Percentiles rank a stretch among this genome's conserved stretches.
These are phyloP conservation scores for Termitomyces sp. DNA, from an alignment of 768 basidiomycete species.

Conservation along the genomic window DNA sequence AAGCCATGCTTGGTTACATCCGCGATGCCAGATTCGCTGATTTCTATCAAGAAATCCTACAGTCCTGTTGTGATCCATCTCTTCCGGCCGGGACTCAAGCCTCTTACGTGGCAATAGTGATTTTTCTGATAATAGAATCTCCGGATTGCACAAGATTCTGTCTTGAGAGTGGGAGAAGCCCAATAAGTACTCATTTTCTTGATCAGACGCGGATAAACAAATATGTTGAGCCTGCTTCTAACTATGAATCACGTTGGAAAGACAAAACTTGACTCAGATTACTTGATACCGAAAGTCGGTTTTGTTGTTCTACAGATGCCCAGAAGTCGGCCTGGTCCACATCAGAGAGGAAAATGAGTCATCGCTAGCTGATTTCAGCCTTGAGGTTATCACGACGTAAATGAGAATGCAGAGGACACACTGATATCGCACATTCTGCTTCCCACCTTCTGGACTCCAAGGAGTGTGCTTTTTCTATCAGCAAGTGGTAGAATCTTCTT, in stretches of 20 bases:
- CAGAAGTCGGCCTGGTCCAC: slow-evolving; percentile 46
- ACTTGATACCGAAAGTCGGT: slow-evolving; percentile 43
- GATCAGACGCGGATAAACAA: neutral
- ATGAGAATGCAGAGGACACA: slow-evolving; percentile 5
- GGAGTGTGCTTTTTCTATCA: slow-evolving; percentile 26
- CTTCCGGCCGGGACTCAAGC: slow-evolving; percentile 28
- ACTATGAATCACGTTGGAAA: slow-evolving; percentile 37
- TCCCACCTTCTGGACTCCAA: slow-evolving; percentile 24
- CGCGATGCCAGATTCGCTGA: slow-evolving; percentile 36
- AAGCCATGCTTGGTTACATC: slow-evolving; percentile 1
- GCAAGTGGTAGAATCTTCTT: slow-evolving; percentile 28
- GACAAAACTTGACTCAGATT: slow-evolving; percentile 34
- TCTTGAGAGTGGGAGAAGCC: too few species aligned
- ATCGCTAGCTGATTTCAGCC: slow-evolving; percentile 34
- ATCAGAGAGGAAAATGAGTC: slow-evolving; percentile 38
- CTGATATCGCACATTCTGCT: slow-evolving; percentile 23
- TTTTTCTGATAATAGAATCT: slow-evolving; percentile 22
- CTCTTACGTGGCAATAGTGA: slow-evolving; percentile 33
- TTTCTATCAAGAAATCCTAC: slow-evolving; percentile 50
- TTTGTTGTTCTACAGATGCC: slow-evolving; percentile 31
- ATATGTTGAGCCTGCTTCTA: slow-evolving; percentile 28
- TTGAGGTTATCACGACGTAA: neutral
- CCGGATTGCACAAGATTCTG: too few species aligned
- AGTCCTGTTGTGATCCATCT: slow-evolving; percentile 44
- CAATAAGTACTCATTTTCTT: slow-evolving; percentile 30